A percentile compares a stretch with the other conserved stretches of the same genome.
These are phyloP conservation scores for Paradendryphiella salina DNA, from an alignment of 2,329 filamentous ascomycete genomes.

Conservation along the genomic window DNA sequence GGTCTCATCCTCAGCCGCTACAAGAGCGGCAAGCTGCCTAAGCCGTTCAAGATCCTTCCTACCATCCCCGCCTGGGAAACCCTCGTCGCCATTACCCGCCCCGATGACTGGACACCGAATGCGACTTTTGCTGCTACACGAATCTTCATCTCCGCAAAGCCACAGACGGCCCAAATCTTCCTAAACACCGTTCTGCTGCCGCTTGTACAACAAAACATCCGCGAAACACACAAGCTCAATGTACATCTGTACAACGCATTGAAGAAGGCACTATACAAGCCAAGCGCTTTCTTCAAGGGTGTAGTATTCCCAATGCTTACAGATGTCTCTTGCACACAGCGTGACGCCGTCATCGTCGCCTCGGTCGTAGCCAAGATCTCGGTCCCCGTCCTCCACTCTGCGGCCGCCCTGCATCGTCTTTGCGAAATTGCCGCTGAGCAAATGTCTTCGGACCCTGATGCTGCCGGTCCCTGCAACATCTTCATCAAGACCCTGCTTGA, in stretches of 20 bases:
- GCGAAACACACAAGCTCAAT: conserved; percentile 91
- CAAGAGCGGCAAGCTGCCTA: conserved; percentile 94
- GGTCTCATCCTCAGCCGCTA: conserved; percentile 88
- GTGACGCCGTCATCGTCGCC: conserved; percentile 89
- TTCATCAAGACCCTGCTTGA: conserved; percentile 92
- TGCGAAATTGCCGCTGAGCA: conserved; percentile 95
- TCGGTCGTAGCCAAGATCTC: conserved; percentile 83
- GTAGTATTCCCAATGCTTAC: conserved; percentile 88
- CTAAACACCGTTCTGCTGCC: conserved; percentile 86
- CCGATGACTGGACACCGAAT: conserved; percentile 77
- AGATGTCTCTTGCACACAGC: conserved; percentile 83
- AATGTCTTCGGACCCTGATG: conserved; percentile 78
- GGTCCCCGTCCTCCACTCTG: conserved; percentile 88
- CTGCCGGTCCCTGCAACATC: conserved; percentile 88
- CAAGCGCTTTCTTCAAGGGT: conserved; percentile 94
- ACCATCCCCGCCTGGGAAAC: conserved; percentile 91
- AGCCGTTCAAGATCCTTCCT: conserved; percentile 95
- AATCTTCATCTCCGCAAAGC: conserved; percentile 86
- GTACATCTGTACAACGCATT: conserved; percentile 92
- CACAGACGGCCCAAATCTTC: conserved; percentile 78
- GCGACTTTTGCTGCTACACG: conserved; percentile 86
- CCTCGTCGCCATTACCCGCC: conserved; percentile 80
- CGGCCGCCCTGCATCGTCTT: conserved; percentile 84
- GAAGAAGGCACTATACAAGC: conserved; percentile 92
- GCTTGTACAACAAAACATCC: conserved; percentile 89